Evolutionary conservation across 495 filamentous ascomycete species (phyloP), one percentile per base, ranked within the genome.

Genomic region (Penicillium antarcticum): DNA sequence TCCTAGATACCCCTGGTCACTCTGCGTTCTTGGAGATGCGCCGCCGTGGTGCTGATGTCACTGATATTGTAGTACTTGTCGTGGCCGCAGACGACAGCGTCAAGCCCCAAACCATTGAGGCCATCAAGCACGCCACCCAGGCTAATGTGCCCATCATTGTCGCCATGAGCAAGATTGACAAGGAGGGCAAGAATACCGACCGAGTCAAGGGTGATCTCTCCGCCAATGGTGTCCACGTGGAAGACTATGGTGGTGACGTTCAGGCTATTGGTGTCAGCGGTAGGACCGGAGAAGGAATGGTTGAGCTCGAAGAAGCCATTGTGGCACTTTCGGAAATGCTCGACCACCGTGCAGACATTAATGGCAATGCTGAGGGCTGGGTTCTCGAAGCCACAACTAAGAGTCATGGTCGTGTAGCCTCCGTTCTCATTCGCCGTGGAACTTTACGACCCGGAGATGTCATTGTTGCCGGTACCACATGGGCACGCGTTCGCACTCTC

Each of bases 1-100:
- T 99, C 77, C 80, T 99, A 45, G 95, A 99, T 58, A 99, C 95
- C 0, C 95, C 95, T 0, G 95, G 95, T 4, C 95, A 99, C 68
- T 88, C 92, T 29, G 95, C 95, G 2, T 99, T 99, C 64, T 70
- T 97, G 48, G 84, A 85, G 40, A 99, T 99, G 95, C 87, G 95
- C 2, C 89, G 95, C 59, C 86, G 95, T 48, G 95, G 95, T 49
- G 95, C 95, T 38, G 90, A 90, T 51, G 90, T 97, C 17, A 99
- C 95, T 11, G 95, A 99, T 66, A 96, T 99, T 48, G 89, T 97
- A 18, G 86, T 99, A 42, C 74, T 99, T 21, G 95, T 99, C 0
- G 92, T 99, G 4, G 95, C 94, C 2, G 92, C 95, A 13, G 95
- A 99, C 69, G 95, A 99, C 66, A 92, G 88, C 62, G 94, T 99